Conservation (phyloP, 2,329 filamentous ascomycete species). For the Eutypa lata region DNA sequence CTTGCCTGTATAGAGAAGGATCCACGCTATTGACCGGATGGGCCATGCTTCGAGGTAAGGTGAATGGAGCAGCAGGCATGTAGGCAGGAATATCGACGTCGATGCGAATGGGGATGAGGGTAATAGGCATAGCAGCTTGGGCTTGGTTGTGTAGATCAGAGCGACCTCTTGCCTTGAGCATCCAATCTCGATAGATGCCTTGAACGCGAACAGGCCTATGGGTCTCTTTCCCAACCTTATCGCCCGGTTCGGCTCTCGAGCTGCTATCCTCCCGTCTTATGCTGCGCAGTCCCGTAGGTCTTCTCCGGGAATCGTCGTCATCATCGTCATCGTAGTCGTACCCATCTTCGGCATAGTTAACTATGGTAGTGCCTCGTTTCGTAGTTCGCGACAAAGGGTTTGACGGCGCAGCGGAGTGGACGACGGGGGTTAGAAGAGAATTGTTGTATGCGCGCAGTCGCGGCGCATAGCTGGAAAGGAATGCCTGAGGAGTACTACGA, state of each 20-base stretch:
- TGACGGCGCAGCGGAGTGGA: conserved; percentile 65
- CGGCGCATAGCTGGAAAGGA: conserved; percentile 87
- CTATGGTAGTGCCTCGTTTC: conserved; percentile 91
- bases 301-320: conserved; percentile 71
- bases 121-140: conserved; percentile 76
- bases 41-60: conserved; percentile 59
- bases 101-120: conserved; percentile 91
- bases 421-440: conserved; percentile 81
- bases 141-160: conserved; percentile 60
- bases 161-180: conserved; percentile 66
- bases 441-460: conserved; percentile 89
- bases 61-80: conserved; percentile 62
- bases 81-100: conserved; percentile 87
- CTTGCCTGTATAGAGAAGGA: conserved; percentile 69
- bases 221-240: conserved; percentile 82
- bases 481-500: conserved; percentile 68
- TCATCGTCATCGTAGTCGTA: conserved; percentile 77
- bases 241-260: conserved; percentile 61
- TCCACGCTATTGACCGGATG: conserved; percentile 61
- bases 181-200: conserved; percentile 94
- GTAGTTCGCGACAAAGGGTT: conserved; percentile 78
- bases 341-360: conserved; percentile 97
- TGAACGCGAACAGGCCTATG: conserved; percentile 76
- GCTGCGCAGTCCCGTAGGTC: conserved; percentile 80
- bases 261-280: conserved; percentile 71